Conservation (phyloP, 805 yeast species). For the Clavispora carvajalis region DNA sequence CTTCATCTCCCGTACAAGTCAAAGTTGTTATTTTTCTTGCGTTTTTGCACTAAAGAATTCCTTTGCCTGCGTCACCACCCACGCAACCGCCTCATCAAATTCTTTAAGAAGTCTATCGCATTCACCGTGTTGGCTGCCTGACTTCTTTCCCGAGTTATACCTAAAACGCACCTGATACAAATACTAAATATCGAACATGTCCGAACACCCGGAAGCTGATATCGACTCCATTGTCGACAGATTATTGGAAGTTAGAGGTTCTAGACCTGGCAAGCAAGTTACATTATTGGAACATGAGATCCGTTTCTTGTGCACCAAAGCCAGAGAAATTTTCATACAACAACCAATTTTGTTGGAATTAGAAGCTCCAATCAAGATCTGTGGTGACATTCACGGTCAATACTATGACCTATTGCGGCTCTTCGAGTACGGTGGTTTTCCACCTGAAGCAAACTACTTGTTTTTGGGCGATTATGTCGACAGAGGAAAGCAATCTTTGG, state of each 20-base stretch:
- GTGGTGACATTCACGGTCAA: slow-evolving; percentile 99
- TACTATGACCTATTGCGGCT: slow-evolving; percentile 92
- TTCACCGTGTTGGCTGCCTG: not conserved
- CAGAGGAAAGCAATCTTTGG: slow-evolving; percentile 96
- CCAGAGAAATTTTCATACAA: slow-evolving; percentile 95
- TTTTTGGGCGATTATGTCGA: slow-evolving; percentile 97
- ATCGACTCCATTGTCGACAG: slow-evolving; percentile 96
- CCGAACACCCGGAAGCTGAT: slow-evolving; percentile 69
- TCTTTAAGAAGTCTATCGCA: not conserved
- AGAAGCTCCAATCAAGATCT: slow-evolving; percentile 92
- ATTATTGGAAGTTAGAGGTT: slow-evolving; percentile 94
- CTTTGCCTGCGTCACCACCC: not conserved
- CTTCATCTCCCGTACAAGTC: not conserved
- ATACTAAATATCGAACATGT: slow-evolving; percentile 15
- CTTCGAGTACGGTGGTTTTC: slow-evolving; percentile 98
- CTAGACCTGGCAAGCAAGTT: slow-evolving; percentile 97
- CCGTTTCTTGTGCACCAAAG: slow-evolving; percentile 92
- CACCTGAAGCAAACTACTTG: slow-evolving; percentile 95
- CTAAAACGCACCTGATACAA: not conserved
- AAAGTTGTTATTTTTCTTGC: not conserved
- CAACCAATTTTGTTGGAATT: slow-evolving; percentile 93
- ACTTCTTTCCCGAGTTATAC: not conserved
- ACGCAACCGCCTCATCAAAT: not conserved
- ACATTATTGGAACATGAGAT: slow-evolving; percentile 91
- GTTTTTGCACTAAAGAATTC: not conserved